Percentiles rank a stretch among this genome's conserved stretches.
Conservation (phyloP, 805 yeast species). For the Barnettozyma siamensis region DNA sequence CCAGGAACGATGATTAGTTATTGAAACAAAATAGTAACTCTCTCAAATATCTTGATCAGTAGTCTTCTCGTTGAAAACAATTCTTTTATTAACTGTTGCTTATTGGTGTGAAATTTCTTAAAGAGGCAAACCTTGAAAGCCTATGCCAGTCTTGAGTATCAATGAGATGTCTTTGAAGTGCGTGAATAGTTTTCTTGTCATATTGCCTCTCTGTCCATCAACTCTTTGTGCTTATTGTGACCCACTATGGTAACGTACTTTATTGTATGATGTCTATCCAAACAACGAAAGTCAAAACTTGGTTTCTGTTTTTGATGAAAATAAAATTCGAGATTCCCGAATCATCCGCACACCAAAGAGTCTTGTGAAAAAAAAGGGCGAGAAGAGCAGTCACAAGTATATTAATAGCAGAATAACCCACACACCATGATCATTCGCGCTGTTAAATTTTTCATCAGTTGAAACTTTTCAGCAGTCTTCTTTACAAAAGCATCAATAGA, state of each 20-base stretch:
- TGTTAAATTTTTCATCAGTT: neutral
- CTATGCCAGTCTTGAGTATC: too few species aligned
- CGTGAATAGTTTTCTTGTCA: too few species aligned
- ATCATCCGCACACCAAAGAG: constrained; percentile 6
- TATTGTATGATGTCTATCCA: constrained; percentile 13
- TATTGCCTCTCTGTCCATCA: too few species aligned
- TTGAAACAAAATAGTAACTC: too few species aligned
- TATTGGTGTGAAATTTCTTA: too few species aligned
- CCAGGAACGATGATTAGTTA: too few species aligned
- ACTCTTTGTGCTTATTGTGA: neutral
- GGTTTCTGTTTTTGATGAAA: constrained; percentile 11
- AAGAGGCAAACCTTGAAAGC: too few species aligned
- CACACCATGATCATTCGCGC: constrained; percentile 8
- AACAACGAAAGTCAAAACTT: constrained; percentile 1
- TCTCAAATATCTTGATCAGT: too few species aligned
- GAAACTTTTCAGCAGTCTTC: neutral
- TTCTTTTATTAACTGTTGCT: too few species aligned
- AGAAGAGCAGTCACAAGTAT: neutral
- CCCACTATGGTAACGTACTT: constrained; percentile 17
- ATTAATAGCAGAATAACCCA: neutral
- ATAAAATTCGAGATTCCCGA: constrained; percentile 6
- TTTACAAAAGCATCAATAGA: constrained; percentile 33
- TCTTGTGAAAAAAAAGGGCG: neutral
- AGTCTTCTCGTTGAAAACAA: too few species aligned
- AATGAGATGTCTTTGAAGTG: too few species aligned